phyloP scores from a whole-genome alignment of 139 green algal species.

The Chlamydomonas sphaeroides region DNA sequence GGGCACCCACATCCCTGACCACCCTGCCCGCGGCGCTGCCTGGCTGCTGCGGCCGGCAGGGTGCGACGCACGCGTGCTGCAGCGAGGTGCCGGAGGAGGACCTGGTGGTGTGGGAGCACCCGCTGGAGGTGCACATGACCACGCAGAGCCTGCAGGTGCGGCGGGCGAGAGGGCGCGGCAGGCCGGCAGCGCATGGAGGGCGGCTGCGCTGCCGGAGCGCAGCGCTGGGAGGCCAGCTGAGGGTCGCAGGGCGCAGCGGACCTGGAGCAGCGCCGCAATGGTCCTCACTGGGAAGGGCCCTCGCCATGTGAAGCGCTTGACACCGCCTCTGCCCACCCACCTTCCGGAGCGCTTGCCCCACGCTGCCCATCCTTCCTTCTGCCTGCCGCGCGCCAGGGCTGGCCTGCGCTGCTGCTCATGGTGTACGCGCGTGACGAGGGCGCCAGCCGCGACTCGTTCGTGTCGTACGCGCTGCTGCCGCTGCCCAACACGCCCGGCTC shows the following conservation, averaged over 20 bases:
- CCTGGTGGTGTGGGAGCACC: constrained; percentile 52
- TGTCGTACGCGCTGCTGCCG: constrained; percentile 46
- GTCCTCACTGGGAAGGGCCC: too few species aligned
- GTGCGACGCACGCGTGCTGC: constrained; percentile 34
- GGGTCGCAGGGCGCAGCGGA: too few species aligned
- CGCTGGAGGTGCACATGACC: constrained; percentile 44
- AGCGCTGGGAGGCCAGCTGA: too few species aligned
- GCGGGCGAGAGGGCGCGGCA: neutral
- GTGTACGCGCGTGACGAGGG: constrained; percentile 40
- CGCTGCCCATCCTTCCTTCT: neutral
- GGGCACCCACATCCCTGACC: neutral
- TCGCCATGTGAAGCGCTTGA: too few species aligned
- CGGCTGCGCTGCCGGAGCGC: too few species aligned
- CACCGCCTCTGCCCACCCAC: neutral
- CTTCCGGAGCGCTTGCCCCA: neutral
- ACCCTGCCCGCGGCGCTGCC: too few species aligned
- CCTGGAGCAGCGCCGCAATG: too few species aligned
- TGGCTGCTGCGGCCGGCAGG: too few species aligned
- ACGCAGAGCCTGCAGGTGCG: constrained; percentile 52
- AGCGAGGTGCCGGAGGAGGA: constrained; percentile 10
- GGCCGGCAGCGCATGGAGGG: too few species aligned
- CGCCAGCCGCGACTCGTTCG: constrained; percentile 29
- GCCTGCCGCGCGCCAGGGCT: constrained; percentile 10
- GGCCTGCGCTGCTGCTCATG: constrained; percentile 44
- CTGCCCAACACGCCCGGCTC: constrained; percentile 39